phyloP scores from a whole-genome alignment of 2,329 filamentous ascomycete genomes.

The Colletotrichum lini region DNA sequence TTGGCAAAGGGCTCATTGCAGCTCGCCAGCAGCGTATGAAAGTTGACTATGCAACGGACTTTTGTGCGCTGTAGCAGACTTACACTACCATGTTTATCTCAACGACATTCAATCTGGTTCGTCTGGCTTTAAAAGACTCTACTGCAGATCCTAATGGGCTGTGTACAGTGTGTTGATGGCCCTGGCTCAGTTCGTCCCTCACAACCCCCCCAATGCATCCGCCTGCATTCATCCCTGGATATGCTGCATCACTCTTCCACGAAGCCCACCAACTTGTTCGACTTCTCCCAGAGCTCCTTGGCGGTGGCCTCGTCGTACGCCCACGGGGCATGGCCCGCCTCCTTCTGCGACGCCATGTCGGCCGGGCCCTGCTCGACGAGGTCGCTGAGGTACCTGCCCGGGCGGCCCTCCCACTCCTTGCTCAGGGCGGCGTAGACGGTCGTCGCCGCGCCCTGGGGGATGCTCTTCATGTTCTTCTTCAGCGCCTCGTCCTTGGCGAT shows the following conservation, averaged over 20 bases:
- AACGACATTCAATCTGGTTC: no score
- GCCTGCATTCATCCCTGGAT: no score
- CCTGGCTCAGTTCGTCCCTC: no score
- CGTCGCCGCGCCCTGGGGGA: conserved; percentile 60
- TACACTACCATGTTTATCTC: no score
- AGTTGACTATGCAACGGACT: no score
- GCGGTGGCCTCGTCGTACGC: conserved; percentile 27
- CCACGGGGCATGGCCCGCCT: conserved; percentile 42
- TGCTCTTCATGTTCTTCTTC: conserved; percentile 31
- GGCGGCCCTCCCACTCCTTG: conserved; percentile 55
- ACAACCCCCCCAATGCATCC: no score
- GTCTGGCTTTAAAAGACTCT: no score
- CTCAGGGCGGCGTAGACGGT: conserved; percentile 55
- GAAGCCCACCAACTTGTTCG: not conserved
- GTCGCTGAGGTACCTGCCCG: conserved; percentile 52
- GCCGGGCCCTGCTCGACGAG: not conserved
- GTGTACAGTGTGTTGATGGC: no score
- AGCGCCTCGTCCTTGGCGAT: not conserved
- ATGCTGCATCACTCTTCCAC: not conserved
- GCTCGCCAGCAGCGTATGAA: no score
- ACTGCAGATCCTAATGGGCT: no score
- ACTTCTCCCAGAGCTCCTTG: not conserved
- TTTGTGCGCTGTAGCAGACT: no score
- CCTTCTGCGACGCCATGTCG: conserved; percentile 1
- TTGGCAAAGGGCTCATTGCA: no score